Percentiles rank a stretch among this genome's conserved stretches.
Conservation (phyloP, 495 filamentous ascomycete species). For the Podospora appendiculata region DNA sequence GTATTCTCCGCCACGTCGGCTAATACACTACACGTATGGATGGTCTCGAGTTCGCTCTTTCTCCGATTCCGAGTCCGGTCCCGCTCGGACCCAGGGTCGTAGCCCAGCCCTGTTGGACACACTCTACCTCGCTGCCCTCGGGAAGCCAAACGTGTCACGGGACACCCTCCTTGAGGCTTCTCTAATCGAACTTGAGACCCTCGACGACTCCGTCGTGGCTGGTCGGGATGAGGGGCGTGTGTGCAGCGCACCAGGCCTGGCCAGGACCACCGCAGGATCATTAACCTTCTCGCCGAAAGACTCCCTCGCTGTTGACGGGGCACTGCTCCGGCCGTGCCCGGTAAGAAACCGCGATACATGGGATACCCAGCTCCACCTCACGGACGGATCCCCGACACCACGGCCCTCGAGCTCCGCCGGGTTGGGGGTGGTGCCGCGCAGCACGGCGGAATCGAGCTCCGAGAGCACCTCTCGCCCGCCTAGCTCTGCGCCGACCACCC, state of each 20-base stretch:
- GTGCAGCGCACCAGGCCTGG: conserved; percentile 4
- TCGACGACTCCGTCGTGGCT: background rate
- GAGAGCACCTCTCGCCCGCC: background rate
- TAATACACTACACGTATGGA: no score
- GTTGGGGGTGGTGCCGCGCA: conserved; percentile 13
- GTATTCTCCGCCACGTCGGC: no score
- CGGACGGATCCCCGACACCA: conserved; percentile 2
- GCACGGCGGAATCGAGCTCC: conserved; percentile 7
- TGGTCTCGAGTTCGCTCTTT: no score
- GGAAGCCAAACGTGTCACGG: background rate
- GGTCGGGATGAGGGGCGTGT: background rate
- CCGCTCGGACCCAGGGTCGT: no score
- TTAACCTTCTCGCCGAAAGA: conserved; percentile 23
- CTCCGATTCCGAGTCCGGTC: no score
- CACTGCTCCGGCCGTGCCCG: background rate
- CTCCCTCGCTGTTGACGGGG: background rate
- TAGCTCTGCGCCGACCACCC: background rate
- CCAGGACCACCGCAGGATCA: conserved; percentile 13
- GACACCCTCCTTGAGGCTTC: background rate
- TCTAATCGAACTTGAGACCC: background rate
- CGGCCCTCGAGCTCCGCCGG: conserved; percentile 25
- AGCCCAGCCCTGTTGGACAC: background rate
- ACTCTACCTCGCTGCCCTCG: background rate
- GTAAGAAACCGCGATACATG: conserved; percentile 7
- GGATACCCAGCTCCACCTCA: conserved; percentile 2